Evolutionary conservation across 805 yeast genomes (phyloP).

Genomic region (Pichia eremophila): DNA sequence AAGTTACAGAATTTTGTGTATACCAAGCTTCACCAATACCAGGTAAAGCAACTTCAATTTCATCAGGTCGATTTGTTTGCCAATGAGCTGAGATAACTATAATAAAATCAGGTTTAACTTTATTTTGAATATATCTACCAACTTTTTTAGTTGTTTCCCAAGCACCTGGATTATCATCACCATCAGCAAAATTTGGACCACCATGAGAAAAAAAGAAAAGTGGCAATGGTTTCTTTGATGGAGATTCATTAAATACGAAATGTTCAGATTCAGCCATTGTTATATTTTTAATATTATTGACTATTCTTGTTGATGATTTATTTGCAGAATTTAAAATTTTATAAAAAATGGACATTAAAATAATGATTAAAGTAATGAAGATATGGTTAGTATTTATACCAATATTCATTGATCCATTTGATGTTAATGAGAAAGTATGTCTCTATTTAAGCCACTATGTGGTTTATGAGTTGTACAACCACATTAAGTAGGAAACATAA

Average conservation of each 20-base stretch:
- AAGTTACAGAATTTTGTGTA: slow-evolving; percentile 10
- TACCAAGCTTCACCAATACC: slow-evolving; percentile 13
- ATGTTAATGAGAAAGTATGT: too few relatives aligned
- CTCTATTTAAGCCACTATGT: too few relatives aligned
- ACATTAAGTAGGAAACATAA: too few relatives aligned
- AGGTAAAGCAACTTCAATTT: slow-evolving; percentile 44
- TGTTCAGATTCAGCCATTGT: slow-evolving; percentile 12
- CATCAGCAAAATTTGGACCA: slow-evolving; percentile 69
- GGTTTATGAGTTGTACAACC: too few relatives aligned
- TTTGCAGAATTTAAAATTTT: slow-evolving; percentile 5
- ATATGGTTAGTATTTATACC: background rate
- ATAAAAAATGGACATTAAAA: slow-evolving; percentile 13
- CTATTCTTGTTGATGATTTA: background rate
- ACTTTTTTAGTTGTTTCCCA: slow-evolving; percentile 38
- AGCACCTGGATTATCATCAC: slow-evolving; percentile 47
- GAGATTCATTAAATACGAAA: slow-evolving; percentile 14
- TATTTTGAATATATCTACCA: slow-evolving; percentile 42
- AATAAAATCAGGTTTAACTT: slow-evolving; percentile 54
- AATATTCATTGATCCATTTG: slow-evolving; percentile 4
- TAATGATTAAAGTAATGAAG: background rate
- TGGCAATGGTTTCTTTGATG: slow-evolving; percentile 30
- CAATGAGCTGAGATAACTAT: slow-evolving; percentile 72
- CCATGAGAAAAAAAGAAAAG: slow-evolving; percentile 73
- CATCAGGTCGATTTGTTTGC: slow-evolving; percentile 39
- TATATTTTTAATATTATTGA: slow-evolving; percentile 6